Conservation (phyloP, 805 yeast species). For the Yarrowia porcina region DNA sequence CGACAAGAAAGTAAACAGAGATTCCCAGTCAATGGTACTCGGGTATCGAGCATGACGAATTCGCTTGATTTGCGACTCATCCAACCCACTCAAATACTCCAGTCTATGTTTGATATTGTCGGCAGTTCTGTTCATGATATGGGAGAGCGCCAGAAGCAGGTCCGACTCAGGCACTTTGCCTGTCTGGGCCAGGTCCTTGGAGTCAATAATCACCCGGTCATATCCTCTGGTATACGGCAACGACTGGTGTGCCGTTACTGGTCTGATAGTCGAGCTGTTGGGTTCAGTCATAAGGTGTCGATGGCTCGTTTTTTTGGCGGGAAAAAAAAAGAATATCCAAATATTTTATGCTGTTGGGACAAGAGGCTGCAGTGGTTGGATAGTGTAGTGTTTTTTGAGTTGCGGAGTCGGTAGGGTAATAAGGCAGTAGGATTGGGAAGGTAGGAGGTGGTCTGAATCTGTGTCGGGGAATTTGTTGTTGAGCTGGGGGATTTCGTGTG, state of each 20-base stretch:
- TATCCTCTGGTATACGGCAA: slow-evolving; percentile 18
- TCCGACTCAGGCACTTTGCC: not conserved
- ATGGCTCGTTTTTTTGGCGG: not conserved
- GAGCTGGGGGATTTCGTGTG: not conserved
- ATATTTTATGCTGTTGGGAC: not conserved
- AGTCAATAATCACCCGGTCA: slow-evolving; percentile 22
- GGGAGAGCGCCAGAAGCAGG: not conserved
- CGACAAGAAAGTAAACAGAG: not conserved
- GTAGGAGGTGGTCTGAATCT: not conserved
- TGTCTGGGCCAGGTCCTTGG: slow-evolving; percentile 15
- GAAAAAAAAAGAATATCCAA: no score
- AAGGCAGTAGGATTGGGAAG: not conserved
- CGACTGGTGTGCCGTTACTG: not conserved
- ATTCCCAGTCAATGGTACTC: slow-evolving; percentile 15
- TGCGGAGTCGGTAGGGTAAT: not conserved
- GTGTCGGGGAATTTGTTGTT: not conserved
- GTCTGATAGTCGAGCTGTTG: no score
- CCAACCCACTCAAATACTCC: not conserved
- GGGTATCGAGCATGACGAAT: slow-evolving; percentile 13
- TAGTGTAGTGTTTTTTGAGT: not conserved
- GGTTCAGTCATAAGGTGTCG: slow-evolving; percentile 21
- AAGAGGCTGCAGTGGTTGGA: not conserved
- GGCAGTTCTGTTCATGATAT: not conserved
- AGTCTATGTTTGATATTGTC: not conserved
- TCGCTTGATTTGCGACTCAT: not conserved